Percentiles rank a stretch among this genome's conserved stretches.
These are phyloP conservation scores for Monilinia polystroma DNA, from an alignment of 2,329 filamentous ascomycete genomes.

Conservation along the genomic window DNA sequence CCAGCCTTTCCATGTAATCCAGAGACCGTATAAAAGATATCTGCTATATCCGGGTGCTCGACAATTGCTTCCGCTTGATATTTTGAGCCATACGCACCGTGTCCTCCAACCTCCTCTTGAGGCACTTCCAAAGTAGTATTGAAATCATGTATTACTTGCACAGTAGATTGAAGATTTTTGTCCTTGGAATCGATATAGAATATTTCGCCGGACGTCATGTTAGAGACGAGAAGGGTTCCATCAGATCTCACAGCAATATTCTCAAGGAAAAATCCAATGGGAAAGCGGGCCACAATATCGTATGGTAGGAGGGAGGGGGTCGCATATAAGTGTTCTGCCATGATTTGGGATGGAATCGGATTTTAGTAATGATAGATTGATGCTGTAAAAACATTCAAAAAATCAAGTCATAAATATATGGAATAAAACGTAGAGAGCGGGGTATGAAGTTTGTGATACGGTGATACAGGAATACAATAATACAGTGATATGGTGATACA, in stretches of 20 bases:
- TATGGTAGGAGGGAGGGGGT: neutral
- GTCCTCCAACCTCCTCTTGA: neutral
- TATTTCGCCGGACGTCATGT: conserved; percentile 34
- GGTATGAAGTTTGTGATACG: neutral
- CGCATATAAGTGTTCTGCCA: conserved; percentile 1
- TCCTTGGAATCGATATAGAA: conserved; percentile 32
- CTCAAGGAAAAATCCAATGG: conserved; percentile 25
- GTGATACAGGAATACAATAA: neutral
- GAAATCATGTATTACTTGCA: conserved; percentile 9
- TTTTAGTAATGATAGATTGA: neutral
- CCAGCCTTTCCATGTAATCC: conserved; percentile 9
- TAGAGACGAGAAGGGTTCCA: conserved; percentile 50
- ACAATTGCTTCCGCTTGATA: conserved; percentile 17
- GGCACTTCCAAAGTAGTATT: neutral
- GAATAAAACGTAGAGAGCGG: neutral
- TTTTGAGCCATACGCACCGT: conserved; percentile 8
- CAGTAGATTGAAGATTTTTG: neutral
- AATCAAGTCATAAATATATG: neutral
- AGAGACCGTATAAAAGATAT: conserved; percentile 18
- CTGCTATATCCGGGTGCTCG: neutral
- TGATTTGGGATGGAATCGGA: too few species aligned
- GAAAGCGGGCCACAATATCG: conserved; percentile 4
- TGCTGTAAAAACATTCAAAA: neutral
- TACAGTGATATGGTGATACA: too few species aligned
- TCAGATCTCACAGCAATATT: conserved; percentile 45